Conservation (phyloP, 371 early-diverging fungal genomes). For the Batrachochytrium dendrobatidis region DNA sequence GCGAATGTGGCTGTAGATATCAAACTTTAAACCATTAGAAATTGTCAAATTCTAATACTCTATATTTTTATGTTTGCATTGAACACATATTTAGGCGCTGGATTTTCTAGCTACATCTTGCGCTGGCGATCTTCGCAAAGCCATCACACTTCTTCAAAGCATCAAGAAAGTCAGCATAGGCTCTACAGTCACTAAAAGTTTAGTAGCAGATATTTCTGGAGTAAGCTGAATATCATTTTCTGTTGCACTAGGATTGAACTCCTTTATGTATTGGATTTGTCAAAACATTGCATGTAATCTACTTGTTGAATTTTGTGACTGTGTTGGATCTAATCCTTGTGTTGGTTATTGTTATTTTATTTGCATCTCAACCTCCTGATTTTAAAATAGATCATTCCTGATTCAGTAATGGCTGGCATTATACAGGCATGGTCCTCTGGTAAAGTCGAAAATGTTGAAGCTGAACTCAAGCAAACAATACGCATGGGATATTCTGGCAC, state of each 20-base stretch:
- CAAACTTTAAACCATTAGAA: too few species aligned
- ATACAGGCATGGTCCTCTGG: conserved; percentile 42
- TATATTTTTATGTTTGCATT: neutral
- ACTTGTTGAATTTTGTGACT: neutral
- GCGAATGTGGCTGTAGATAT: too few species aligned
- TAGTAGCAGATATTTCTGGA: conserved; percentile 78
- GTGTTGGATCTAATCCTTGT: neutral
- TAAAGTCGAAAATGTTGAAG: conserved; percentile 33
- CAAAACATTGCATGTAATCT: too few species aligned
- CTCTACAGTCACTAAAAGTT: conserved; percentile 41
- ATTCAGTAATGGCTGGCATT: conserved; percentile 47
- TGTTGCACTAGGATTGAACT: neutral
- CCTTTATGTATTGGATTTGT: neutral
- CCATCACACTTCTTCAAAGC: conserved; percentile 87
- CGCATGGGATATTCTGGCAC: conserved; percentile 69
- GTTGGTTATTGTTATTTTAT: too few species aligned
- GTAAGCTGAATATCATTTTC: conserved; percentile 26
- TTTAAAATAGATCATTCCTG: conserved; percentile 46
- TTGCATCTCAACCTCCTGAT: neutral
- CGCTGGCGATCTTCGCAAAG: conserved; percentile 87
- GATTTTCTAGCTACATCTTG: conserved; percentile 65
- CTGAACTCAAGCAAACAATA: conserved; percentile 46
- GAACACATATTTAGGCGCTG: conserved; percentile 25
- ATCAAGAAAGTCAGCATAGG: conserved; percentile 53
- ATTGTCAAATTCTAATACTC: too few species aligned